Base-by-base conservation (phyloP, 495 filamentous ascomycete genomes). In the Penicillium silybi region DNA sequence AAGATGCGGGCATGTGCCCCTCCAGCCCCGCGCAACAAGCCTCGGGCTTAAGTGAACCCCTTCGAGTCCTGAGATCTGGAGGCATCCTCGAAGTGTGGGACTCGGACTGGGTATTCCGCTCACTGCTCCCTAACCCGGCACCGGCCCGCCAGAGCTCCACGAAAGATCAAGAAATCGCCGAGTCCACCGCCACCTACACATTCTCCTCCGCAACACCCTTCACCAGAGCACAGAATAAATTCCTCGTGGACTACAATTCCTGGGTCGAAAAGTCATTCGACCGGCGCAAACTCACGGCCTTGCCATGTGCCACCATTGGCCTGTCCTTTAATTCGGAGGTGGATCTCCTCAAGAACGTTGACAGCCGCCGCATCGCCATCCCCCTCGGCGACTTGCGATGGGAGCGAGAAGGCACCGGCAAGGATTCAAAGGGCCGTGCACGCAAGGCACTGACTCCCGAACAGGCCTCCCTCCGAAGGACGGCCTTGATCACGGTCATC, bases 31-130 rank as follows among this genome's bases (percentile, higher is more conserved):
- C 79, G 11, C 79, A 85, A 59, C 81, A 87, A 35, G 81, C 83
- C 29, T 59, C 64, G 7, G 72, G 91, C 13, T 77, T 95, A 50
- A 82, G 86, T 35, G 91, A 96, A 59, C 85, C 85, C 46, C 67
- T 90, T 45, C 86, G 92, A 22, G 74, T 96, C 15, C 71, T 96
- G 38, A 84, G 81, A 57, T 84, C 85, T 0, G 91, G 89, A 6
- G 92, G 92, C 1, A 80, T 84, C 13, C 62, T 96, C 45, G 92
- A 97, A 68, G 81, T 95, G 19, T 93, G 90, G 88, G 89, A 95
- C 55, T 84, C 83, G 0, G 89, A 92, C 69, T 84, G 87, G 60
- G 78, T 84, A 9, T 78, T 95, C 56, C 84, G 87, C 51, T 89
- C 85, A 61, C 68, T 95, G 39, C 77, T 87, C 22, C 85, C 86